phyloP scores from a whole-genome alignment of 805 yeast species.

The Starmerella gropengiesseri region DNA sequence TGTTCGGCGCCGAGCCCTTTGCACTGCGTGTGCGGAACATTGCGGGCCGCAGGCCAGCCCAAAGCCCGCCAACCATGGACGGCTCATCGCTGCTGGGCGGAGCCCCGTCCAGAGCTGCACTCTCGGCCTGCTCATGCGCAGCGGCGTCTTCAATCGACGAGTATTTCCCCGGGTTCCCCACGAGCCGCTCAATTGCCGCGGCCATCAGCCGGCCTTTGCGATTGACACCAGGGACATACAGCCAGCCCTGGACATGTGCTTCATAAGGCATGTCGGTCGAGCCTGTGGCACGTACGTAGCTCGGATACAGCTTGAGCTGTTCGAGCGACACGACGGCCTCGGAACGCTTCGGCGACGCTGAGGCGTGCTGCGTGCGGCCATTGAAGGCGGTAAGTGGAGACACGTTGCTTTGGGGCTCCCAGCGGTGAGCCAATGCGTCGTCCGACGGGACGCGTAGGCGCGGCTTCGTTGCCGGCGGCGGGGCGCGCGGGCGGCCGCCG shows the following conservation, averaged over 20 bases:
- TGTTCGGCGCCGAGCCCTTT: slow-evolving; percentile 1
- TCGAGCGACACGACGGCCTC: slow-evolving; percentile 5
- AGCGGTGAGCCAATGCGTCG: not conserved
- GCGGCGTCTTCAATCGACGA: slow-evolving; percentile 18
- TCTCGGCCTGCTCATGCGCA: slow-evolving; percentile 11
- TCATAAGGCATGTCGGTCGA: slow-evolving; percentile 7
- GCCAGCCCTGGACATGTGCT: slow-evolving; percentile 51
- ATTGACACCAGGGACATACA: slow-evolving; percentile 57
- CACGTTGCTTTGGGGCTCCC: slow-evolving; percentile 3
- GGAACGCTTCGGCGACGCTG: not conserved
- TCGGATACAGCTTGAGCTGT: slow-evolving; percentile 13
- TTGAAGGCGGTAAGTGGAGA: slow-evolving; percentile 1
- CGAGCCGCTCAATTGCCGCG: slow-evolving; percentile 25
- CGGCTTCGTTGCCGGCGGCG: slow-evolving; percentile 1
- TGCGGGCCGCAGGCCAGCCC: slow-evolving; percentile 12
- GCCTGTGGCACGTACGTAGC: slow-evolving; percentile 18
- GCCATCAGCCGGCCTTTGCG: slow-evolving; percentile 57
- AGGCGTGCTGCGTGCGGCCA: not conserved
- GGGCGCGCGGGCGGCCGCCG: slow-evolving; percentile 7
- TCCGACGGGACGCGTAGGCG: slow-evolving; percentile 6
- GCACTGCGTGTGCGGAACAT: slow-evolving; percentile 17
- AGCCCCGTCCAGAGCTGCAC: not conserved
- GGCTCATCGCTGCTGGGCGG: not conserved
- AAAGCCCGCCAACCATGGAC: too few species aligned
- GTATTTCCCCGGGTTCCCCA: slow-evolving; percentile 25